These are phyloP conservation scores for Amanita pseudoporphyria DNA, from an alignment of 768 basidiomycete species.

Conservation along the genomic window DNA sequence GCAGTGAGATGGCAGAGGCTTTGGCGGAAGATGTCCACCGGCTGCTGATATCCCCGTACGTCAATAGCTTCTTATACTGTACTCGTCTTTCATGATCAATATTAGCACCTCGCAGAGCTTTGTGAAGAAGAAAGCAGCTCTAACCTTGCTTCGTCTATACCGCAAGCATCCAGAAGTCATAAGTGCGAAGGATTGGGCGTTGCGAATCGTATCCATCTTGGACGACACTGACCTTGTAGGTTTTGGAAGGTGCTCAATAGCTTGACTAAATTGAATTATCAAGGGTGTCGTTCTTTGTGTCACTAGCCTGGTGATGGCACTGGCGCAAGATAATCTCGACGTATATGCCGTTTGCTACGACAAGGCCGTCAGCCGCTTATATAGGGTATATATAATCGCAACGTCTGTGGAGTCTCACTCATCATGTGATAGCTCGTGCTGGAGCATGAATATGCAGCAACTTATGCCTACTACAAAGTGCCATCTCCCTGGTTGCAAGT, in stretches of 20 bases:
- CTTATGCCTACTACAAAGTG: slow-evolving; percentile 96
- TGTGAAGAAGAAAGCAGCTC: slow-evolving; percentile 97
- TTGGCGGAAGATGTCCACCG: slow-evolving; percentile 91
- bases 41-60: slow-evolving; percentile 87
- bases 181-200: slow-evolving; percentile 90
- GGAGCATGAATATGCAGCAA: slow-evolving; percentile 78
- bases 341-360: slow-evolving; percentile 89
- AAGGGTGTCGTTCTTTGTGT: slow-evolving; percentile 94
- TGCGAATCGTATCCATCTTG: slow-evolving; percentile 92
- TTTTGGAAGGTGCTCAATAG: slow-evolving; percentile 10
- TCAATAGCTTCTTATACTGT: background rate
- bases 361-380: slow-evolving; percentile 85
- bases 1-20: slow-evolving; percentile 97
- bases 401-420: background rate
- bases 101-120: slow-evolving; percentile 85
- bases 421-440: slow-evolving; percentile 61
- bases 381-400: slow-evolving; percentile 47
- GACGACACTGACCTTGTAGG: slow-evolving; percentile 80
- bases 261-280: background rate
- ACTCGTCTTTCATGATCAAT: slow-evolving; percentile 11
- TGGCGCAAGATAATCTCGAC: slow-evolving; percentile 90
- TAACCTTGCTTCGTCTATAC: slow-evolving; percentile 87
- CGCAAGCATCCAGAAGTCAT: slow-evolving; percentile 95
- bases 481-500: slow-evolving; percentile 98
- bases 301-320: slow-evolving; percentile 85